phyloP scores from a whole-genome alignment of 176 grass and related monocot genomes.

The Cenchrus americanus region DNA sequence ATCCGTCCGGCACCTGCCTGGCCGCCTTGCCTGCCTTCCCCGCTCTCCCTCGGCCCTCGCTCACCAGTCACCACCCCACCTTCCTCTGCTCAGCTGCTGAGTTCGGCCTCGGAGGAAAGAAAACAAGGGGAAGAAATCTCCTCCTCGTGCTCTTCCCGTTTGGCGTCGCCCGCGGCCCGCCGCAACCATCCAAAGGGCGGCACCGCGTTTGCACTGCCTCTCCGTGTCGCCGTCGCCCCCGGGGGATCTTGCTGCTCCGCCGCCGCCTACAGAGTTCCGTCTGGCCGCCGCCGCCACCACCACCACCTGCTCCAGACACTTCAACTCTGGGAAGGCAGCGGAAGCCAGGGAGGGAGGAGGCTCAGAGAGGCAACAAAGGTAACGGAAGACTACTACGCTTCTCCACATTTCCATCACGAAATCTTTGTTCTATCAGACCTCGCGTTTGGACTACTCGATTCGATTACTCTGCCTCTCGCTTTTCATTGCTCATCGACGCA shows the following conservation, averaged over 20 bases:
- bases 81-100: background rate
- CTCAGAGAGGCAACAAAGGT: background rate
- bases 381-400: background rate
- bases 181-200: slow-evolving; percentile 40
- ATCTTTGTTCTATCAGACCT: background rate
- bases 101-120: background rate
- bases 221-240: slow-evolving; percentile 11
- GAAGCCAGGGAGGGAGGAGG: background rate
- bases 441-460: background rate
- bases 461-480: background rate
- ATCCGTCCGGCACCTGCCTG: slow-evolving; percentile 39
- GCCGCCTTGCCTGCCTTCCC: background rate
- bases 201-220: background rate
- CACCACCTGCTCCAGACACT: background rate
- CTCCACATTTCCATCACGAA: background rate
- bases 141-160: slow-evolving; percentile 36
- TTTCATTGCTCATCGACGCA: background rate
- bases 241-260: slow-evolving; percentile 30
- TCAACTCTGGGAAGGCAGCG: background rate
- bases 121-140: slow-evolving; percentile 19
- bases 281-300: background rate
- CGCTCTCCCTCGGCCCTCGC: too few species aligned
- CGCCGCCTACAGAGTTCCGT: background rate
- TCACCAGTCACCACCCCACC: background rate
- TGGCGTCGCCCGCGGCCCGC: slow-evolving; percentile 26